Evolutionary conservation across 139 green algal species (phyloP).

Genomic region (Chlorella vulgaris): DNA sequence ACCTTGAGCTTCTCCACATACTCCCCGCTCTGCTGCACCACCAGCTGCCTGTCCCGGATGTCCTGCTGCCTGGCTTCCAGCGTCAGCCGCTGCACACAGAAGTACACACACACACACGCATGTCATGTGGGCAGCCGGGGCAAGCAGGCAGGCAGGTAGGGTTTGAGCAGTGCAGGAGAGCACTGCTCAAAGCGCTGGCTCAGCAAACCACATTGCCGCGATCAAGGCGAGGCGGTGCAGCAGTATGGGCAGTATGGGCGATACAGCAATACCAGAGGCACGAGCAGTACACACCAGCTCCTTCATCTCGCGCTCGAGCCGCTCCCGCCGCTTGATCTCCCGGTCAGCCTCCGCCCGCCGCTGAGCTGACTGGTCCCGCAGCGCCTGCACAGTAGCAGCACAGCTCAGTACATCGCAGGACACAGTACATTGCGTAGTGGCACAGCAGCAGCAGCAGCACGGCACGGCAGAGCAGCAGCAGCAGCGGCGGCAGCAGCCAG

Average conservation of each 20-base stretch:
- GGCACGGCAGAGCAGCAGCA: too few species aligned
- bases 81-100: conserved; percentile 37
- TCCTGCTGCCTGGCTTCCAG: conserved; percentile 76
- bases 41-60: conserved; percentile 76
- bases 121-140: not conserved
- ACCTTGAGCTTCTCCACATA: conserved; percentile 54
- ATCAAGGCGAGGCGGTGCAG: too few species aligned
- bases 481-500: too few species aligned
- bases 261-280: too few species aligned
- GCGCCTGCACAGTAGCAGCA: conserved; percentile 8
- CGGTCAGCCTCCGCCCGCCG: conserved; percentile 79
- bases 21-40: conserved; percentile 58
- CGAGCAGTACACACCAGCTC: conserved; percentile 65
- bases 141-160: too few species aligned
- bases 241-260: too few species aligned
- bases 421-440: not conserved
- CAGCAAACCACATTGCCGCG: too few species aligned
- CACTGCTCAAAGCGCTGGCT: too few species aligned
- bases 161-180: too few species aligned
- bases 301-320: conserved; percentile 61
- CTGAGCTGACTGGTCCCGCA: conserved; percentile 66
- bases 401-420: not conserved
- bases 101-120: not conserved
- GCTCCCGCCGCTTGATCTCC: conserved; percentile 39
- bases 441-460: not conserved